Base-by-base conservation (phyloP, 2,329 filamentous ascomycete genomes). In the Geosmithia putterillii region DNA sequence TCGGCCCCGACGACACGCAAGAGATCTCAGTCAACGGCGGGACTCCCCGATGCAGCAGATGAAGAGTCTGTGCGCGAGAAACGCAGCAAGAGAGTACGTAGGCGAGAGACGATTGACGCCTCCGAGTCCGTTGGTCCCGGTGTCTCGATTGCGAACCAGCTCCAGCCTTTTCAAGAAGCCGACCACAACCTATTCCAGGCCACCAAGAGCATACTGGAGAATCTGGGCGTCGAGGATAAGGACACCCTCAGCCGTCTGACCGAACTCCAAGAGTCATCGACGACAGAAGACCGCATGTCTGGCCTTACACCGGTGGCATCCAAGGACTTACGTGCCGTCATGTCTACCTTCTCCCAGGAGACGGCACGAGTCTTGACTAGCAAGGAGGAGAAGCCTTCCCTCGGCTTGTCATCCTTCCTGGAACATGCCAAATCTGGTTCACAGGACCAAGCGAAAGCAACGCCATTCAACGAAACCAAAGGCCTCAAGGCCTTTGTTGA, bases 61-160 rank as follows among this genome's bases (percentile, higher is more conserved):
- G 77, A 81, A 42, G 77, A 81, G 28, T 69, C 65, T 20, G 64
- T 63, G 2, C 67, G 73, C 10, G 72, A 74, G 43, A 82, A 81
- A 52, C 66, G 79, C 45, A 82, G 78, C 57, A 84, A 83, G 53
- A 66, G 80, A 41, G 78, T 78, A 23, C 70, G 79, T 39, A 68
- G 79, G 43, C 51, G 62, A 42, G 62, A 65, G 34, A 78, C 81
- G 38, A 73, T 69, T 3, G 66, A 71, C 10, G 58, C 62, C 4
- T 76, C 74, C 32, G 76, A 78, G 41, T 57, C 61, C 0, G 56
- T 71, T 14, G 75, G 79, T 46, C 65, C 73, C 7, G 71, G 66
- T 42, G 68, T 66, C 1, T 60, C 71, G 21, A 66, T 71, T 42
- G 70, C 74, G 2, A 70, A 67, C 42, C 73, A 79, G 50, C 57